Evolutionary conservation across 2,329 filamentous ascomycete species (phyloP).

Genomic region (Phoma sp.): DNA sequence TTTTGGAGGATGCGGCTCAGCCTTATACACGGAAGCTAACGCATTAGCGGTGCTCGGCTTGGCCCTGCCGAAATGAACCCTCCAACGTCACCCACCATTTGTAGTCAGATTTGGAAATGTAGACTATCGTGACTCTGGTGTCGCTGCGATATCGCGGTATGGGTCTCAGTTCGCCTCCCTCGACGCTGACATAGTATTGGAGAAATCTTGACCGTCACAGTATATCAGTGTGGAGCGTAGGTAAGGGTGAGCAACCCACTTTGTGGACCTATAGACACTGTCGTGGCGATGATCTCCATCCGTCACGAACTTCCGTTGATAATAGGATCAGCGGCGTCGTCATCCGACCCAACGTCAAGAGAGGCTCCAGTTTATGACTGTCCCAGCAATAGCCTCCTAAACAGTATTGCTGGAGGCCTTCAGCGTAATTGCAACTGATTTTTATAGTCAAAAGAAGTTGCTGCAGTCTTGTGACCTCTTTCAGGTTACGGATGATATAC

Average conservation of each 20-base stretch:
- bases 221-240: conserved; percentile 10
- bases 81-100: conserved; percentile 1
- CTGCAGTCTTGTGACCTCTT: too few relatives aligned
- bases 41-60: conserved; percentile 4
- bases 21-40: conserved; percentile 11
- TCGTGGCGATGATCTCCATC: conserved; percentile 14
- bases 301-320: conserved; percentile 2
- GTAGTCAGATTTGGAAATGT: too few relatives aligned
- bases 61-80: conserved; percentile 5
- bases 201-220: not conserved
- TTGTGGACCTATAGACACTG: conserved; percentile 4
- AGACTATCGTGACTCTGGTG: not conserved
- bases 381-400: too few relatives aligned
- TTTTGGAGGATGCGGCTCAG: conserved; percentile 13
- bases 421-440: too few relatives aligned
- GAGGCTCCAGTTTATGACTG: too few relatives aligned
- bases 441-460: too few relatives aligned
- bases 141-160: not conserved
- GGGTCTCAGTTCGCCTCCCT: not conserved
- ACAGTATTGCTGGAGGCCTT: too few relatives aligned
- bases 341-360: not conserved
- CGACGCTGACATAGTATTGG: not conserved
- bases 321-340: not conserved
- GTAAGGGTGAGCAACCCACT: conserved; percentile 4
- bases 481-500: too few relatives aligned